phyloP scores from a whole-genome alignment of 768 basidiomycete genomes.

The Strobilomyces dryophilus region DNA sequence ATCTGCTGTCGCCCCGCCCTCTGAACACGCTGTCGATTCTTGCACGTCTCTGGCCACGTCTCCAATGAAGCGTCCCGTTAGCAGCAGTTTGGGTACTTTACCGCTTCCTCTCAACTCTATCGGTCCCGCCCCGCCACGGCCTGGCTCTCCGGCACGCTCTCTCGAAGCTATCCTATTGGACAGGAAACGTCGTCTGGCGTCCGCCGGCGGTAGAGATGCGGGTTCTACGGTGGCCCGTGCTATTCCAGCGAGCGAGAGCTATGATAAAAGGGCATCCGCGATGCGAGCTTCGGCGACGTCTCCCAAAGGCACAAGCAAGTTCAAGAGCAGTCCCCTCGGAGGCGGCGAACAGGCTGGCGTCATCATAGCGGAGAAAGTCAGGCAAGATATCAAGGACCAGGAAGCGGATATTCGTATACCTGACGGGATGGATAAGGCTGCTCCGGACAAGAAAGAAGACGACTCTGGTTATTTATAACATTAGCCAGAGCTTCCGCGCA shows the following conservation, averaged over 20 bases:
- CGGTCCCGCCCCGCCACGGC: slow-evolving; percentile 26
- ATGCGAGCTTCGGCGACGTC: slow-evolving; percentile 14
- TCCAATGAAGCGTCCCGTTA: slow-evolving; percentile 16
- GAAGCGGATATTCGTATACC: slow-evolving; percentile 32
- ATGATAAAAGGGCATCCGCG: slow-evolving; percentile 11
- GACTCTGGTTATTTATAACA: slow-evolving; percentile 27
- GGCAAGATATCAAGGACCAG: slow-evolving; percentile 26
- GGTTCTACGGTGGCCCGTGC: slow-evolving; percentile 2
- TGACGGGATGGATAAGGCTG: slow-evolving; percentile 32
- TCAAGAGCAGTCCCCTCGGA: slow-evolving; percentile 72
- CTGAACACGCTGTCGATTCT: neutral
- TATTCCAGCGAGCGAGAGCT: slow-evolving; percentile 9
- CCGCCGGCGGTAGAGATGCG: slow-evolving; percentile 20
- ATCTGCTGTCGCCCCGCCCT: neutral
- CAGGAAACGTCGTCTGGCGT: slow-evolving; percentile 52
- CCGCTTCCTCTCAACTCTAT: slow-evolving; percentile 11
- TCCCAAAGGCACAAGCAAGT: slow-evolving; percentile 49
- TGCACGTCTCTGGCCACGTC: neutral
- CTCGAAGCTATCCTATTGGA: slow-evolving; percentile 66
- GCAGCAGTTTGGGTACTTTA: slow-evolving; percentile 14
- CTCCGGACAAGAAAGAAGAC: slow-evolving; percentile 33
- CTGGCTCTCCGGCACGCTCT: slow-evolving; percentile 49
- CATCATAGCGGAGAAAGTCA: slow-evolving; percentile 49
- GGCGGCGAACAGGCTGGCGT: slow-evolving; percentile 40
- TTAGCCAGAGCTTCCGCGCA: neutral